Base-by-base conservation (phyloP, 352 stramenopile species). In the Ophiocytium majus region DNA sequence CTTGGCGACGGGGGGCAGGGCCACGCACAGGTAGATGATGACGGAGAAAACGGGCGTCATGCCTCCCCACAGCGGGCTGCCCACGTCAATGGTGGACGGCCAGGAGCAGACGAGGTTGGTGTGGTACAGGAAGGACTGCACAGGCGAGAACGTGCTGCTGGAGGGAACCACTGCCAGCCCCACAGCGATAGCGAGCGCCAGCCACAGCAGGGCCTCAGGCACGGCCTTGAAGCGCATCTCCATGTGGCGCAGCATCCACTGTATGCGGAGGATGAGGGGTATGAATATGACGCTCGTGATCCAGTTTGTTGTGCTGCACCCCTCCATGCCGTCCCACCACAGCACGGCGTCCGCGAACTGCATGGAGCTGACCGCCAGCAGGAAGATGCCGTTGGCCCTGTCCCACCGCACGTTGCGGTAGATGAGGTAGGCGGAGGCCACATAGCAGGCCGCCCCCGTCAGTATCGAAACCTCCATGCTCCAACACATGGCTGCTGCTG, bases 311-410 rank as follows among this genome's bases (percentile, higher is more conserved):
- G 49, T 36, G 75, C n/a, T 81, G 49, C 75, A 81, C 1, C 9
- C 5, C 1, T n/a, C 75, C 75, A 81, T 81, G 23, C 75, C 75
- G 33, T 81, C 75, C 23, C 33, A 81, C 75, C 75, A 81, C 23
- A 81, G 23, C 1, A 50, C 5, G n/a, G 75, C 75, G 63, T 81
- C 75, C 1, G 75, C 75, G 28, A 81, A 81, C 75, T 81, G 75
- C 23, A 81, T 81, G 5, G 35, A 64, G 49, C 9, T 63, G n/a
- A 64, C 23, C n/a, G 75, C 75, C 75, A 81, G 78, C 23, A 81
- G 49, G n/a, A 81, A 81, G 31, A 81, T 79, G 23, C 9, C 75
- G 75, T n/a, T 81, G 5, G 75, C 75, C 63, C 75, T 36, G 75
- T 81, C 75, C 75, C 75, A 81, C 5, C 75, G 75, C 19, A 81